Evolutionary conservation across 73 alveolate genomes (phyloP), one percentile per base, ranked within the genome.

Genomic region (Loxodes magnus): DNA sequence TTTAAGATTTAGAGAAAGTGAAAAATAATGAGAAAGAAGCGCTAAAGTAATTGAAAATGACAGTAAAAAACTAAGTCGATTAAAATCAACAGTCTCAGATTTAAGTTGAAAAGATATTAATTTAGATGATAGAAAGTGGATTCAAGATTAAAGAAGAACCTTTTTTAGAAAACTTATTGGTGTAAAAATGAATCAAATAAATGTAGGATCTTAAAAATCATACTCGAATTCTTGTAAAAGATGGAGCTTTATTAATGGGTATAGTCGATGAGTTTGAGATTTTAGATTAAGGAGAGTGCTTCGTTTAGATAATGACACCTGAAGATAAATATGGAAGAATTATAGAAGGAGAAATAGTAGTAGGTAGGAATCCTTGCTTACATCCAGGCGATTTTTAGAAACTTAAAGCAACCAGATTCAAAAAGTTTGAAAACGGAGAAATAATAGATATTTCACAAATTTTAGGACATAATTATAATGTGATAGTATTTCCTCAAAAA

Each of bases 351-450:
- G 75, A 78, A 44, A 94, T 90, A 3, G 63, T 85, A 22, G 97
- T 93, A 5, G 87, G 94, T 6, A 73, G 83, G 43, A 87, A 80
- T 51, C 99, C 99, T 21, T 87, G 97, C 61, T 49, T 77, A 5
- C 98, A 93, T 55, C 99, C 99, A 0, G 99, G 99, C 5, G 99
- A 93, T 66, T 80, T 90, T 25, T 51, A 95, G 46, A 64, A 60
- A 30, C 68, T 93, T 19, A 80, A 43, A 35, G 96, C 96, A 0
- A 94, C 88, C 15, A 70, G 65, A n/a, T n/a, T n/a, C n/a, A n/a
- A n/a, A n/a, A n/a, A n/a, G n/a, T n/a, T n/a, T 35, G 74, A 64
- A 31, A 67, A 87, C 15, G 61, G 52, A 23, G 74, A 53, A 5
- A 42, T 56, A 27, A n/a, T n/a, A n/a, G n/a, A n/a, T n/a, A n/a